Percentiles rank a stretch among this genome's conserved stretches.
phyloP scores from a whole-genome alignment of 2,329 filamentous ascomycete genomes.

The Phialophora macrospora region DNA sequence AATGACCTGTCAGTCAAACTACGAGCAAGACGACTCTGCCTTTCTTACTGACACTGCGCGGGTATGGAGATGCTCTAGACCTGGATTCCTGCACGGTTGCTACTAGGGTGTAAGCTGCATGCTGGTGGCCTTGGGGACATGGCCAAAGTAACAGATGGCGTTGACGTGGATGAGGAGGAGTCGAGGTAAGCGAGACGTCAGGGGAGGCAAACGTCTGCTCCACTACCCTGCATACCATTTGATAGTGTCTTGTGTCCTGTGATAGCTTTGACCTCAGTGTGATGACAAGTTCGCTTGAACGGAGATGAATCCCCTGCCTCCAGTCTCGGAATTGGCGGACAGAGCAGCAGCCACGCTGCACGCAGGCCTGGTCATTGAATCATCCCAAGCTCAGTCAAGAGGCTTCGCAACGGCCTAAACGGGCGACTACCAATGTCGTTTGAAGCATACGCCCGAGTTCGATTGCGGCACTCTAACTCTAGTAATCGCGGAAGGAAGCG shows the following conservation, averaged over 20 bases:
- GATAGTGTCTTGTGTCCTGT: not conserved
- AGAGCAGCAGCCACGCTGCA: not conserved
- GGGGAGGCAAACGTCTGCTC: not conserved
- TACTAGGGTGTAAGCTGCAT: not conserved
- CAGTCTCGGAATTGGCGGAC: not conserved
- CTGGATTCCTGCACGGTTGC: not conserved
- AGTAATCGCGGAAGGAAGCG: not conserved
- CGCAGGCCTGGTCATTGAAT: too few relatives aligned
- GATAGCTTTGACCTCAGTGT: not conserved
- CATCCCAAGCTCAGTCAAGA: too few relatives aligned
- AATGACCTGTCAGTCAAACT: not conserved
- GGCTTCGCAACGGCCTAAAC: not conserved
- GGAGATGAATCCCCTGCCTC: not conserved
- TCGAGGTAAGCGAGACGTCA: conserved; percentile 16
- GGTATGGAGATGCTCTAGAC: not conserved
- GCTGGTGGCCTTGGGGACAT: not conserved
- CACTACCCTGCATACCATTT: conserved; percentile 1
- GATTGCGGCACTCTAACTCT: not conserved
- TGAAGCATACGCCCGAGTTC: not conserved
- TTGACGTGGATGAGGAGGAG: not conserved
- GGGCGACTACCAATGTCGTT: not conserved
- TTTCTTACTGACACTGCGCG: not conserved
- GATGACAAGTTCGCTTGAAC: not conserved
- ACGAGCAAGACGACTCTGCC: not conserved
- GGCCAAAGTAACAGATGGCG: not conserved